Conservation (phyloP, 345 rosid genomes). For the Arabis hirsuta region DNA sequence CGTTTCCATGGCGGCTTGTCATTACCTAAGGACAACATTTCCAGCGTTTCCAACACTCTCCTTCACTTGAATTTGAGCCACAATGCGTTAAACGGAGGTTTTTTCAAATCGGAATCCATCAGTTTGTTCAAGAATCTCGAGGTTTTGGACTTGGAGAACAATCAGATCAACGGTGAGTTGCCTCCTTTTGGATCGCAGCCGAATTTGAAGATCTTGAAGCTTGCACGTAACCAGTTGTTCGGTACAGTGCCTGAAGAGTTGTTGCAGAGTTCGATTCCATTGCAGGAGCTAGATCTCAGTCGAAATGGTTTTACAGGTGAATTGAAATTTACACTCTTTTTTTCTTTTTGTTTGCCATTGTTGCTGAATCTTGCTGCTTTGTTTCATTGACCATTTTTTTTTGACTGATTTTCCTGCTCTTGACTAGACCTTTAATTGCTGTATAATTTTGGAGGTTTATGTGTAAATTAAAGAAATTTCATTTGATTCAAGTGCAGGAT, state of each 20-base stretch:
- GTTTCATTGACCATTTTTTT: slow-evolving; percentile 24
- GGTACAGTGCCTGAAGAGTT: slow-evolving; percentile 70
- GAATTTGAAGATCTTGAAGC: slow-evolving; percentile 57
- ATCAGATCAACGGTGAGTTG: slow-evolving; percentile 62
- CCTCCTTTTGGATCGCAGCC: slow-evolving; percentile 64
- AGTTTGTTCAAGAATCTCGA: slow-evolving; percentile 69
- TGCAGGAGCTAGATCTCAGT: slow-evolving; percentile 87
- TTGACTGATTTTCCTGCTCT: slow-evolving; percentile 10
- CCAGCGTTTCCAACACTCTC: slow-evolving; percentile 76
- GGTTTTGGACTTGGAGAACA: slow-evolving; percentile 65
- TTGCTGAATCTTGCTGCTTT: slow-evolving; percentile 15
- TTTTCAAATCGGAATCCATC: slow-evolving; percentile 57
- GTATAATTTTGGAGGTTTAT: slow-evolving; percentile 7
- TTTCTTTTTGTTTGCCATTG: neutral
- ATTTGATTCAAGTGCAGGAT: slow-evolving; percentile 57
- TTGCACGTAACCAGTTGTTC: slow-evolving; percentile 66
- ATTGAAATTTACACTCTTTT: neutral
- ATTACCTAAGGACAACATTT: slow-evolving; percentile 53
- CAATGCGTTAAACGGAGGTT: slow-evolving; percentile 59
- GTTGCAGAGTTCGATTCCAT: slow-evolving; percentile 56
- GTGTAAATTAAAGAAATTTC: slow-evolving; percentile 35
- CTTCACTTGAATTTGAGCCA: slow-evolving; percentile 68
- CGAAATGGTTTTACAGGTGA: slow-evolving; percentile 86
- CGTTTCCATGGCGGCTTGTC: slow-evolving; percentile 60
- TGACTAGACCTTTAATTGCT: slow-evolving; percentile 26